Conservation (phyloP, 176 grass and related monocot genomes). For the Avena eriantha region DNA sequence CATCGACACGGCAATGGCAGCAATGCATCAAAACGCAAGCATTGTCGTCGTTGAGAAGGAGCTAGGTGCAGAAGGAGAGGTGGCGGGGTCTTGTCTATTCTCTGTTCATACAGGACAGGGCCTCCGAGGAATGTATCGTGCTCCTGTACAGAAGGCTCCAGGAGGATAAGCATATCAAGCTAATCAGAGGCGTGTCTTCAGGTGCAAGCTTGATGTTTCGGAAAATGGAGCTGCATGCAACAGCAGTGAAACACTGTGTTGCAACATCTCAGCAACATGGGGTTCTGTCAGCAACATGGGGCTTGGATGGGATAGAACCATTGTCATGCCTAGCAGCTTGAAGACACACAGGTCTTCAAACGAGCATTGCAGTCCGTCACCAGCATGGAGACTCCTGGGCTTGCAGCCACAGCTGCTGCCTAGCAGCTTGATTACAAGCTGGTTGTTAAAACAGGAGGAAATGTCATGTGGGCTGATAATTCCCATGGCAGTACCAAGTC, state of each 20-base stretch:
- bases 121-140: neutral
- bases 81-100: neutral
- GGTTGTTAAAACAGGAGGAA: neutral
- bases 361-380: neutral
- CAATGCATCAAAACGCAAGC: neutral
- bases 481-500: neutral
- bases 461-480: neutral
- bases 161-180: neutral
- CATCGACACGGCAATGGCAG: neutral
- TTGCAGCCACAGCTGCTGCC: neutral
- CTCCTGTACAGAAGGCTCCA: neutral
- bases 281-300: neutral
- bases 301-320: neutral
- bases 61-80: neutral
- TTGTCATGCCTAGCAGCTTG: neutral
- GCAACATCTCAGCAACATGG: neutral
- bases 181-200: neutral
- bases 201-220: neutral
- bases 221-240: neutral
- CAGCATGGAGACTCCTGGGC: neutral
- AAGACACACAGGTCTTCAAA: neutral
- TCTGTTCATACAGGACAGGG: neutral
- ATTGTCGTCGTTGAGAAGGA: neutral
- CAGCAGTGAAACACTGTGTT: neutral
- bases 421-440: neutral